Conservation (phyloP, 2,329 filamentous ascomycete genomes). For the Rachicladosporium sp. region DNA sequence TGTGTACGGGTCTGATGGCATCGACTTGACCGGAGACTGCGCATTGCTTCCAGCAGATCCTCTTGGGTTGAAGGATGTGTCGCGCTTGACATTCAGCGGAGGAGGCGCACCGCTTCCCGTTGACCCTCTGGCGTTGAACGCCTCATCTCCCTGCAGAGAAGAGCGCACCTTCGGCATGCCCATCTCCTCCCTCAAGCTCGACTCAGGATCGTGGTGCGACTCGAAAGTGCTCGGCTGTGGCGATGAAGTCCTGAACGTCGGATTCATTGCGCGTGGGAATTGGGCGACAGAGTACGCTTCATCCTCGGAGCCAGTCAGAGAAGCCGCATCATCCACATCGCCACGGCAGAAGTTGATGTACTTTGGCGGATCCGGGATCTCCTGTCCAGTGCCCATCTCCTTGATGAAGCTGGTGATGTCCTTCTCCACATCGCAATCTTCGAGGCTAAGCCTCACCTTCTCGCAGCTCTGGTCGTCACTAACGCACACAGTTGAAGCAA, state of each 20-base stretch:
- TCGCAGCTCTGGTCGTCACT: constrained; percentile 92
- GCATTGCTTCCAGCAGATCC: too few species aligned
- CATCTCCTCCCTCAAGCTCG: constrained; percentile 57
- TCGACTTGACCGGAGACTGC: neutral
- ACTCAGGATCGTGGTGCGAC: constrained; percentile 79
- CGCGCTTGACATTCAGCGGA: constrained; percentile 4
- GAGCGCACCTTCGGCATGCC: constrained; percentile 35
- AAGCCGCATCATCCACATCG: constrained; percentile 66
- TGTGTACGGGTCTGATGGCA: constrained; percentile 40
- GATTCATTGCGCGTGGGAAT: constrained; percentile 89
- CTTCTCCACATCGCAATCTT: constrained; percentile 93
- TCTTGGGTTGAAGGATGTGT: too few species aligned
- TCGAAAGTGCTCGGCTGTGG: constrained; percentile 88
- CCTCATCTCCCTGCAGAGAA: constrained; percentile 9
- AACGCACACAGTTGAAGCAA: constrained; percentile 92
- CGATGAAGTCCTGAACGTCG: constrained; percentile 88
- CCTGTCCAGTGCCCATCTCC: constrained; percentile 81
- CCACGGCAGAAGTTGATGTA: constrained; percentile 98
- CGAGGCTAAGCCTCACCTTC: constrained; percentile 83
- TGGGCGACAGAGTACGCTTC: constrained; percentile 89
- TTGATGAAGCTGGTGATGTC: constrained; percentile 84
- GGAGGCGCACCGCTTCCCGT: constrained; percentile 6
- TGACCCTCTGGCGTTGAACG: constrained; percentile 3
- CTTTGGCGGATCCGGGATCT: constrained; percentile 91
- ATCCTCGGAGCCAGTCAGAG: constrained; percentile 66